These are phyloP conservation scores for Xylaria scruposa DNA, from an alignment of 495 filamentous ascomycete species.

Conservation along the genomic window DNA sequence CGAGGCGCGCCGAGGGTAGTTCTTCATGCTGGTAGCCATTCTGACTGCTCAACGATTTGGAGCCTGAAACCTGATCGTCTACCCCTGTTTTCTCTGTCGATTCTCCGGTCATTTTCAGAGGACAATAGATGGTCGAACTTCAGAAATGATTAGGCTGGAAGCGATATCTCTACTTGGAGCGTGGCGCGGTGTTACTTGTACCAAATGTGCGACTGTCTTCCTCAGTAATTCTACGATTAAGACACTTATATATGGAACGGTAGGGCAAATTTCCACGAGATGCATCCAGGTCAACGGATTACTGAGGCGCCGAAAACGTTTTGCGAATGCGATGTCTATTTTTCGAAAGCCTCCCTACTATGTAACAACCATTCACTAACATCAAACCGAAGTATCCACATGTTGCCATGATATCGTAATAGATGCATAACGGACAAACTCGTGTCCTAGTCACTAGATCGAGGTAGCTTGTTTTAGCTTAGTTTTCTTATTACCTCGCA, in stretches of 20 bases:
- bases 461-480: background rate
- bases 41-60: conserved; percentile 27
- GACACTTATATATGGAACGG: conserved; percentile 11
- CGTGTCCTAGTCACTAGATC: background rate
- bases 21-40: conserved; percentile 27
- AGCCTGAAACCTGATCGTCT: conserved; percentile 1
- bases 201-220: background rate
- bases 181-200: conserved; percentile 3
- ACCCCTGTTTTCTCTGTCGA: background rate
- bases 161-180: background rate
- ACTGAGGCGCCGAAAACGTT: background rate
- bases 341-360: background rate
- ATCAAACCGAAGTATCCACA: background rate
- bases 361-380: background rate
- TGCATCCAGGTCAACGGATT: background rate
- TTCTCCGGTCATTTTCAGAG: background rate
- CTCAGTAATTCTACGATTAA: background rate
- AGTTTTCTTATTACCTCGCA: conserved; percentile 3
- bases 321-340: conserved; percentile 14
- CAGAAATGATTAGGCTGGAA: background rate
- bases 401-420: background rate
- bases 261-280: background rate
- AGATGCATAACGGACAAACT: background rate
- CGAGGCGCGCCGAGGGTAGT: conserved; percentile 30
- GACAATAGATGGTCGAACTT: background rate